These are phyloP conservation scores for Rhizophlyctis rosea DNA, from an alignment of 192 early-diverging fungal species.

Conservation along the genomic window DNA sequence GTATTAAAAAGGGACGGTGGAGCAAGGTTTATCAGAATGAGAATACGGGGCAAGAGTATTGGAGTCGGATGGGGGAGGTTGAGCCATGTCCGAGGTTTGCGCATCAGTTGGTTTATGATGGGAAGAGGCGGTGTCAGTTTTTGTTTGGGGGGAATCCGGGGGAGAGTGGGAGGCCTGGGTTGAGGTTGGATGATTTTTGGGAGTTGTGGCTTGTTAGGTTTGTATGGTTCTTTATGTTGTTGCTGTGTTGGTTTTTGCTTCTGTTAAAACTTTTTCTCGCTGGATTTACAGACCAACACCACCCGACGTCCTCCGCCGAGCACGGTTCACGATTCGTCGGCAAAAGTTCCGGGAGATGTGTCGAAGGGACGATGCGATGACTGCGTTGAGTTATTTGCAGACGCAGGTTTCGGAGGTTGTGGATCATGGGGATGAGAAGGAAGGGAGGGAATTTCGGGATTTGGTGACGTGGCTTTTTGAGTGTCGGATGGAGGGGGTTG, in stretches of 20 bases:
- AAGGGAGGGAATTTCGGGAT: slow-evolving; percentile 46
- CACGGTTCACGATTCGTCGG: slow-evolving; percentile 73
- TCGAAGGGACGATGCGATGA: slow-evolving; percentile 11
- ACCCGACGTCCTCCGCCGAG: slow-evolving; percentile 66
- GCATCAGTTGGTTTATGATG: slow-evolving; percentile 88
- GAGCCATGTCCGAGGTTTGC: slow-evolving; percentile 88
- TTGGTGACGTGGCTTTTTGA: slow-evolving; percentile 44
- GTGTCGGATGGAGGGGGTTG: slow-evolving; percentile 24
- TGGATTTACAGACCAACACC: slow-evolving; percentile 58
- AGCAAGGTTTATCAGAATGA: slow-evolving; percentile 70
- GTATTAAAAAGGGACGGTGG: slow-evolving; percentile 55
- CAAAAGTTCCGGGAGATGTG: slow-evolving; percentile 85
- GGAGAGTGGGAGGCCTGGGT: slow-evolving; percentile 52
- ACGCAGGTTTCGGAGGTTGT: slow-evolving; percentile 68
- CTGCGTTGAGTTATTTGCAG: slow-evolving; percentile 78
- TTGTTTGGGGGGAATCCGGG: slow-evolving; percentile 96
- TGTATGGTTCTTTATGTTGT: background rate
- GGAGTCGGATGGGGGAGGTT: slow-evolving; percentile 43
- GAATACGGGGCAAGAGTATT: slow-evolving; percentile 48
- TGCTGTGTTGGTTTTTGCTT: background rate
- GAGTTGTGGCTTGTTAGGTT: slow-evolving; percentile 68
- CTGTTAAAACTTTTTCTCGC: slow-evolving; percentile 5
- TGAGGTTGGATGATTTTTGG: slow-evolving; percentile 83
- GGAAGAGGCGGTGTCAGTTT: slow-evolving; percentile 65
- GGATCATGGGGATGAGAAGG: slow-evolving; percentile 49